Evolutionary conservation across 257 asterid genomes (phyloP).

Genomic region (Fraxinus cuspidata): DNA sequence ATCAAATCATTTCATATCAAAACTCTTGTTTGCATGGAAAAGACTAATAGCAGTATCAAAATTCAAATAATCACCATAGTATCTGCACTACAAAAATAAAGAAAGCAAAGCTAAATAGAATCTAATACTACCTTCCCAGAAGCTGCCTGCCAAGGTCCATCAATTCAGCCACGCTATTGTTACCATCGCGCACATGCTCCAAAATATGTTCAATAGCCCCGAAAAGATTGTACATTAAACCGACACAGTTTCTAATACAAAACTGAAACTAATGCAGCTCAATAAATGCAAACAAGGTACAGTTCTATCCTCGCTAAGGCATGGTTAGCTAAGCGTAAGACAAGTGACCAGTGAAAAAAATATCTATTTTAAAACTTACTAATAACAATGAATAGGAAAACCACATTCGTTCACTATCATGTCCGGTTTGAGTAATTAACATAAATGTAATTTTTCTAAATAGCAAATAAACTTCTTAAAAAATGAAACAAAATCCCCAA

Average conservation of each 20-base stretch:
- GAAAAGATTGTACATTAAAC: neutral
- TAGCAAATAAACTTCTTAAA: neutral
- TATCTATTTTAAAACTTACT: neutral
- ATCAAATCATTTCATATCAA: conserved; percentile 18
- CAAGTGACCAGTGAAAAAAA: neutral
- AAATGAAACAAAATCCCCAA: neutral
- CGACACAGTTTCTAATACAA: too few species aligned
- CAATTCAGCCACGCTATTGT: conserved; percentile 73
- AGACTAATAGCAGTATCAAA: conserved; percentile 1
- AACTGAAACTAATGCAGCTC: neutral
- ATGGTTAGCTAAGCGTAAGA: neutral
- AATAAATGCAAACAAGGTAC: neutral
- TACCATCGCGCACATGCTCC: conserved; percentile 88
- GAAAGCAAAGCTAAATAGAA: neutral
- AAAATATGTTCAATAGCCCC: conserved; percentile 47
- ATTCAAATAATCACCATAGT: conserved; percentile 1
- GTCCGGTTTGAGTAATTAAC: neutral
- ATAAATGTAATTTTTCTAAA: neutral
- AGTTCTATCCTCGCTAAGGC: too few species aligned
- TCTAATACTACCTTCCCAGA: conserved; percentile 67
- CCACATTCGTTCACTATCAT: neutral
- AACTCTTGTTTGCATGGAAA: conserved; percentile 15
- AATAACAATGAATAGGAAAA: neutral
- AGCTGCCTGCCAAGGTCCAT: conserved; percentile 89
- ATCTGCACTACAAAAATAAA: neutral